phyloP scores from a whole-genome alignment of 2,329 filamentous ascomycete genomes.

The Pezicula carpinea region DNA sequence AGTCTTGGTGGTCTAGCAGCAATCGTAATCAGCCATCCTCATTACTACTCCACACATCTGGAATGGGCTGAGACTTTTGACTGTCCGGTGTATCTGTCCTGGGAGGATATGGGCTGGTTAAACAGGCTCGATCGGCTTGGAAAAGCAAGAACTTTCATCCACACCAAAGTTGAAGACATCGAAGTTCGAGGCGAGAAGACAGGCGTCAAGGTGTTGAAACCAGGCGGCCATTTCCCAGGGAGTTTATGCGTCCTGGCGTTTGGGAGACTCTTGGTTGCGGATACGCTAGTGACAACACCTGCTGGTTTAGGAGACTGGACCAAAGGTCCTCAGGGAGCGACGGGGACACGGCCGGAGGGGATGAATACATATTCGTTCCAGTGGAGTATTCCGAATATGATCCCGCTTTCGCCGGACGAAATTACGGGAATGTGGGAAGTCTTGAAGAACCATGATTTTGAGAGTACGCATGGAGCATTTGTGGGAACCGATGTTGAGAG shows the following conservation, averaged over 20 bases:
- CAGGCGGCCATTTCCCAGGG: conserved; percentile 77
- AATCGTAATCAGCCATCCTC: conserved; percentile 75
- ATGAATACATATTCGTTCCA: conserved; percentile 63
- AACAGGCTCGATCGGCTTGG: conserved; percentile 36
- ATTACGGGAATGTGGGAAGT: conserved; percentile 67
- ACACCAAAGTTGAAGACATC: conserved; percentile 33
- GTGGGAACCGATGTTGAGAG: conserved; percentile 55
- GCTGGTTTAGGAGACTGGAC: conserved; percentile 46
- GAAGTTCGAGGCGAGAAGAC: conserved; percentile 33
- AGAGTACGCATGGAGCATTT: conserved; percentile 65
- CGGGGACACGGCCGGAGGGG: conserved; percentile 35
- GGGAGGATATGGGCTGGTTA: conserved; percentile 63
- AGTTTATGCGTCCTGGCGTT: conserved; percentile 61
- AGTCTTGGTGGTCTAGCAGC: conserved; percentile 61
- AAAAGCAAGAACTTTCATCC: conserved; percentile 44
- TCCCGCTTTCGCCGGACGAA: conserved; percentile 61
- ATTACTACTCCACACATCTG: conserved; percentile 75
- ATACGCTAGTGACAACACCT: conserved; percentile 70
- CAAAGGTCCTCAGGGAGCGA: conserved; percentile 34
- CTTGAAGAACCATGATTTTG: conserved; percentile 57
- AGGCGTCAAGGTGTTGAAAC: conserved; percentile 59
- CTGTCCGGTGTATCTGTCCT: conserved; percentile 65
- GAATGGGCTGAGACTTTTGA: conserved; percentile 67
- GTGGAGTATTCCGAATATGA: conserved; percentile 73
- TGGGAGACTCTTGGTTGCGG: conserved; percentile 64